Percentiles rank a stretch among this genome's conserved stretches.
These are phyloP conservation scores for Crithidia thermophila DNA, from an alignment of 208 protist genomes.

Conservation along the genomic window DNA sequence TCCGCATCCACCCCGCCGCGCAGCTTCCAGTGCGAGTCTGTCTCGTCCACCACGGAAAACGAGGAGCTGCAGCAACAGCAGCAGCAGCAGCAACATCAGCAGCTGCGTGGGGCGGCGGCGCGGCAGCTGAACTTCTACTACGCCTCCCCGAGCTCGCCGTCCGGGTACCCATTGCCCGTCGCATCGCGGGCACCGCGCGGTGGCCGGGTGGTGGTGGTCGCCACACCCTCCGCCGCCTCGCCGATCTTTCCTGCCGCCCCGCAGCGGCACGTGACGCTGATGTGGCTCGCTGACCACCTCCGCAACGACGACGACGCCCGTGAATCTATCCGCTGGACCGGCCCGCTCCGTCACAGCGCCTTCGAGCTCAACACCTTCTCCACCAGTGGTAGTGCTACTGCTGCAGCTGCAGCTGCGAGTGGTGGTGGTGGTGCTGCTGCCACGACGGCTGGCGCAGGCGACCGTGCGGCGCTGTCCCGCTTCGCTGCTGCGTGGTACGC, in stretches of 20 bases:
- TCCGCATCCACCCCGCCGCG: background rate
- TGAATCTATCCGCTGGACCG: background rate
- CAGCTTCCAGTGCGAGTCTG: slow-evolving; percentile 12
- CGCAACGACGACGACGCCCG: background rate
- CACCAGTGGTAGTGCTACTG: too few species aligned
- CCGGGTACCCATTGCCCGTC: too few species aligned
- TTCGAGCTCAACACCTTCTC: too few species aligned
- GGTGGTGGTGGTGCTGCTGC: too few species aligned
- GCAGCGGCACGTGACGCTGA: background rate
- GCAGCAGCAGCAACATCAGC: too few species aligned
- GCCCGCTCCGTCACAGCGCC: background rate
- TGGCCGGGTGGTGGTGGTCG: background rate
- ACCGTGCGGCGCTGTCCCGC: background rate
- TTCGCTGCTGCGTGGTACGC: slow-evolving; percentile 16
- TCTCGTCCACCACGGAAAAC: slow-evolving; percentile 3
- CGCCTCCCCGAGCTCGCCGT: too few species aligned
- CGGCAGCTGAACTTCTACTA: background rate
- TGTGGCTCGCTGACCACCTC: slow-evolving; percentile 4
- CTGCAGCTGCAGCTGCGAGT: too few species aligned
- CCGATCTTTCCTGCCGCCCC: background rate
- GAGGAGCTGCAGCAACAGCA: too few species aligned
- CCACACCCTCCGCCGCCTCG: background rate
- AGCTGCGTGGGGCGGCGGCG: too few species aligned
- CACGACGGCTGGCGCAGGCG: background rate
- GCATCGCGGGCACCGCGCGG: too few species aligned